These are phyloP conservation scores for Byssoonygena ceratinophila DNA, from an alignment of 2,329 filamentous ascomycete species.

Conservation along the genomic window DNA sequence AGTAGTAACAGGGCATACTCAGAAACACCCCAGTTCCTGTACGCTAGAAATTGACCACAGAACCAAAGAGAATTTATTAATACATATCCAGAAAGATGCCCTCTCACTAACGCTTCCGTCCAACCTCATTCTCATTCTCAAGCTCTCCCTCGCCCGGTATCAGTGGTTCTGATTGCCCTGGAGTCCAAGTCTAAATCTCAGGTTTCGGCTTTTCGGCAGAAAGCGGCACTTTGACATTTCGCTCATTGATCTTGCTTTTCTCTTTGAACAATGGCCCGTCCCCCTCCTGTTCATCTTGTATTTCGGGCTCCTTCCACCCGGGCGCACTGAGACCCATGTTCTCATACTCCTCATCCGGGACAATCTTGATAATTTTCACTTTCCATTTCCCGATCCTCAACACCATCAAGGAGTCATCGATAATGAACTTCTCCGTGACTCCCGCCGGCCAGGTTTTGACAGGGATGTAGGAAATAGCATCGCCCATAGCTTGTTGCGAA, in stretches of 20 bases:
- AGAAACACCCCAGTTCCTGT: too few species aligned
- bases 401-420: conserved; percentile 44
- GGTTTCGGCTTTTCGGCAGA: background rate
- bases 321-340: conserved; percentile 38
- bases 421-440: conserved; percentile 40
- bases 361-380: conserved; percentile 46
- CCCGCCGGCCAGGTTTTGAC: conserved; percentile 36
- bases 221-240: conserved; percentile 10
- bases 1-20: too few species aligned
- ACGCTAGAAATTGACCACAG: background rate
- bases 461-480: conserved; percentile 41
- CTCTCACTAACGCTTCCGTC: background rate
- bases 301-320: conserved; percentile 39
- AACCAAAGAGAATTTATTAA: background rate
- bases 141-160: background rate
- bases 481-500: conserved; percentile 33
- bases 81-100: background rate
- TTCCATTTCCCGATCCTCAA: conserved; percentile 52
- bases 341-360: conserved; percentile 46
- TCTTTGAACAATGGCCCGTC: conserved; percentile 14
- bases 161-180: background rate
- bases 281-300: conserved; percentile 12
- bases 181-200: conserved; percentile 1
- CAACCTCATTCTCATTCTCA: background rate
- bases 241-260: conserved; percentile 9